Base-by-base conservation (phyloP, 148 eudicot species). In the Cornus florida region DNA sequence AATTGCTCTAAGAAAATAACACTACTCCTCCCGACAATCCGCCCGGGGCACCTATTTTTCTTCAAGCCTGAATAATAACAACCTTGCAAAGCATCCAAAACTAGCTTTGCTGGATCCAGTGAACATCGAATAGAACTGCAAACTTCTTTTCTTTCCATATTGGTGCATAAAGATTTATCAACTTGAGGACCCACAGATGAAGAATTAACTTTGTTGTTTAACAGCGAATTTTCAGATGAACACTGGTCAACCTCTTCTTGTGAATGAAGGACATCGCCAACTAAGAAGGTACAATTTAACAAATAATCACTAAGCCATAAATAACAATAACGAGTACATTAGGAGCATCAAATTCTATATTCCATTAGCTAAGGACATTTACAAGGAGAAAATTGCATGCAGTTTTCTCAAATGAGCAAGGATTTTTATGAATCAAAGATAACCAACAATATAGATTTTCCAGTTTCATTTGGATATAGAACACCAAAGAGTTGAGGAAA, bases 51-150 rank as follows among this genome's bases (percentile, higher is more conserved):
- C 4, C 7, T 60, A 23, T 16, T 5, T 62, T 72, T 19, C 10
- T 48, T 74, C 23, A 35, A 38, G 8, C 38, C 75, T 38, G 70
- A 69, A 38, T 68, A 24, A 66, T 70, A 73, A 74, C 83, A 79
- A 33, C 79, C 74, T 64, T 39, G 69, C 69, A 83, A 74, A 10
- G 83, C 86, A 77, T 84, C 79, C 79, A 89, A 86, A 80, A 87
- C 86, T 82, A 89, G 86, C 67, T 79, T 78, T 11, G 85, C 88
- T 22, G 89, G 89, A 76, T 87, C 84, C 14, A 78, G 10, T 71
- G 88, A 85, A 72, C 74, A 60, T 72, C 28, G 80, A 67, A 86
- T 79, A 65, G 83, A 71, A 53, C 69, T 72, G 38, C 83, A 75
- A 74, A 79, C 75, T 76, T 75, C 75, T 17, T 53, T 53, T 53